These are phyloP conservation scores for Fusarium multiceps DNA, from an alignment of 2,329 filamentous ascomycete species.

Conservation along the genomic window DNA sequence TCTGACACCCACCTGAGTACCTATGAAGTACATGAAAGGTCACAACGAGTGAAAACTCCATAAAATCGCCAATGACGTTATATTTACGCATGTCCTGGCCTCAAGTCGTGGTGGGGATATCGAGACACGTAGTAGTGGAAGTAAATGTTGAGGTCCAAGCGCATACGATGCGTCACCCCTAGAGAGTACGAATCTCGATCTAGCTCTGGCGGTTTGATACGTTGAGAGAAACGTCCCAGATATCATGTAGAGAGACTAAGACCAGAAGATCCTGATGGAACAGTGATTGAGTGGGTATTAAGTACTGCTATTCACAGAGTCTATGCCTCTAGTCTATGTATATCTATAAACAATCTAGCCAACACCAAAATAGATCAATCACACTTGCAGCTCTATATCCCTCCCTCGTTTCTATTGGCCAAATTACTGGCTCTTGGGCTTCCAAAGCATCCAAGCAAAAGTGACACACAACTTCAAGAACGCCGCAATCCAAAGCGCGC, in stretches of 20 bases:
- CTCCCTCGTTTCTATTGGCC: background rate
- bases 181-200: too few species aligned
- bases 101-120: background rate
- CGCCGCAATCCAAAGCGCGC: conserved; percentile 45
- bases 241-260: too few species aligned
- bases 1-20: too few species aligned
- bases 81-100: background rate
- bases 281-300: background rate
- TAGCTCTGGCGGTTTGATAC: too few species aligned
- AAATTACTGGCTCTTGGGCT: conserved; percentile 30
- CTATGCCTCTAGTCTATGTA: background rate
- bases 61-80: background rate
- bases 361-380: background rate
- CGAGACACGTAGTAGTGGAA: background rate
- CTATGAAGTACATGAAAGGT: background rate
- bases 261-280: background rate
- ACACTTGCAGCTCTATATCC: background rate
- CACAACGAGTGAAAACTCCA: background rate
- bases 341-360: background rate
- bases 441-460: conserved; percentile 42
- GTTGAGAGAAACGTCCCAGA: too few species aligned
- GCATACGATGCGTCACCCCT: background rate
- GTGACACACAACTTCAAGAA: conserved; percentile 42
- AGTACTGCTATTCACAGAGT: background rate
- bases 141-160: background rate